These are phyloP conservation scores for Heteromeles arbutifolia DNA, from an alignment of 306 rosid genomes.

Conservation along the genomic window DNA sequence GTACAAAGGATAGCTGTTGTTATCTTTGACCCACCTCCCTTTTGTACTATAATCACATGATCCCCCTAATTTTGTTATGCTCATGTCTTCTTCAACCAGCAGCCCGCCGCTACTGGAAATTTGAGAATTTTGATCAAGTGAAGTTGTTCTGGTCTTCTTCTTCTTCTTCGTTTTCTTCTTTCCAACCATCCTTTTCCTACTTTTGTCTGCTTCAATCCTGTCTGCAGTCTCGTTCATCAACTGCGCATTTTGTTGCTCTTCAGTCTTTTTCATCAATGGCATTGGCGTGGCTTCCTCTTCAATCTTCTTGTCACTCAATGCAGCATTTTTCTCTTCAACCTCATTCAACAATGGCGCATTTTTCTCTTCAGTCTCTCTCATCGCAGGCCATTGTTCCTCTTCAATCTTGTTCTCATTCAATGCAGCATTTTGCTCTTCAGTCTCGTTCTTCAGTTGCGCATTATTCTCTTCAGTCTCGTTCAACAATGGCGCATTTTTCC, in stretches of 20 bases:
- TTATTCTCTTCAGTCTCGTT: no score
- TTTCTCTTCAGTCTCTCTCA: no score
- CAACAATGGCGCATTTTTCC: not conserved
- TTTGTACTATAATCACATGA: conserved; percentile 53
- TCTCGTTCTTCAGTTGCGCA: no score
- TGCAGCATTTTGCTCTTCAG: not conserved
- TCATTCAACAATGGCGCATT: no score
- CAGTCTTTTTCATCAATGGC: not conserved
- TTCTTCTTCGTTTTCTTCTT: conserved; percentile 5
- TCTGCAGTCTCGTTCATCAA: conserved; percentile 3
- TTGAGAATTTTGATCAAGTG: no score
- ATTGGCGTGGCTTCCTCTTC: not conserved
- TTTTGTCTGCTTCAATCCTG: no score
- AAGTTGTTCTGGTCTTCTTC: no score
- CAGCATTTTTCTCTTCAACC: conserved; percentile 9
- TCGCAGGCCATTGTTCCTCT: no score
- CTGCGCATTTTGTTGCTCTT: conserved; percentile 6
- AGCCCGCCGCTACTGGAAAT: no score
- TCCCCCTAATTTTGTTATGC: not conserved
- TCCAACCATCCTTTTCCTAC: conserved; percentile 7
- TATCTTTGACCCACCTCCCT: conserved; percentile 70
- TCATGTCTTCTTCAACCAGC: no score
- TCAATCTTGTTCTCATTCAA: not conserved
- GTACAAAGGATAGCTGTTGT: conserved; percentile 66
- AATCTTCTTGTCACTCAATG: not conserved